Evolutionary conservation across 2,329 filamentous ascomycete species (phyloP).

Genomic region (Amylocarpus encephaloides): DNA sequence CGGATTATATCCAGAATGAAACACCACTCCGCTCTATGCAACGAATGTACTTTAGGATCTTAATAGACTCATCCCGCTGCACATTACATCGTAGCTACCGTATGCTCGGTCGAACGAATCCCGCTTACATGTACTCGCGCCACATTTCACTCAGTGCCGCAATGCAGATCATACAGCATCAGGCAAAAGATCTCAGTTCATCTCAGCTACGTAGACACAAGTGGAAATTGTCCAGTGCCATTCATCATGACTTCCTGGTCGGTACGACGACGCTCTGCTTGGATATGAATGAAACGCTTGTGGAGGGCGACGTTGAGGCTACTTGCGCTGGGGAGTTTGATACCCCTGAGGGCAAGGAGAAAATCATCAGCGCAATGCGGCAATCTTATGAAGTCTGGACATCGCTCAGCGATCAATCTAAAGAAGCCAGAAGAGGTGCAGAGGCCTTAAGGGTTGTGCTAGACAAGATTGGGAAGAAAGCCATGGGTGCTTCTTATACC

Average conservation of each 20-base stretch:
- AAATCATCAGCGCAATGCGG: slow-evolving; percentile 1
- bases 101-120: slow-evolving; percentile 41
- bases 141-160: slow-evolving; percentile 44
- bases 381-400: slow-evolving; percentile 6
- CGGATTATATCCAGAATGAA: slow-evolving; percentile 39
- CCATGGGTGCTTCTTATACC: no score
- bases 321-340: background rate
- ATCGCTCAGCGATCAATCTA: slow-evolving; percentile 1
- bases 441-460: slow-evolving; percentile 9
- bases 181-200: slow-evolving; percentile 40
- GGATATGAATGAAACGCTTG: slow-evolving; percentile 1
- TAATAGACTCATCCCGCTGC: slow-evolving; percentile 37
- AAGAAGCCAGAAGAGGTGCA: slow-evolving; percentile 10
- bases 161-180: slow-evolving; percentile 40
- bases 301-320: background rate
- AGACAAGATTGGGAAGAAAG: slow-evolving; percentile 1
- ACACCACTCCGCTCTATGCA: slow-evolving; percentile 42
- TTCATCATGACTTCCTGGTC: slow-evolving; percentile 55
- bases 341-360: background rate
- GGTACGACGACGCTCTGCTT: slow-evolving; percentile 51
- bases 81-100: slow-evolving; percentile 9
- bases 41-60: slow-evolving; percentile 37
- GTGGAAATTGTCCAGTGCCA: slow-evolving; percentile 51
- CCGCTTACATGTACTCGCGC: slow-evolving; percentile 46
- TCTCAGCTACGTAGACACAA: slow-evolving; percentile 46